Evolutionary conservation across 2,329 filamentous ascomycete genomes (phyloP), one percentile per base, ranked within the genome.

Genomic region (Neopestalotiopsis sp.): DNA sequence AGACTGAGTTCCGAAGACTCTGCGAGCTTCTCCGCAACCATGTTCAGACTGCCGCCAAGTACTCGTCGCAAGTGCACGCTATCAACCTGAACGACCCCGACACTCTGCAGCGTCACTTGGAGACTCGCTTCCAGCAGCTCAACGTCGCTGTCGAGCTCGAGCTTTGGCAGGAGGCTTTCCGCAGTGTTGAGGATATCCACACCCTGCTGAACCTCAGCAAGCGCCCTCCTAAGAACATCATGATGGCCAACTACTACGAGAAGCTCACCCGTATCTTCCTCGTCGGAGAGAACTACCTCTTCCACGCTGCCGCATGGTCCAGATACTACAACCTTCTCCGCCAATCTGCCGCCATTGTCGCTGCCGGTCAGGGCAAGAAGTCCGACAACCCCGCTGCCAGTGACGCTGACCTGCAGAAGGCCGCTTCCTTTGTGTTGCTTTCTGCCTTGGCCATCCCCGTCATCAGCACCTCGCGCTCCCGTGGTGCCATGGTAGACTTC

Each of bases 201-300:
- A 98, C 95, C 65, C 90, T 99, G 67, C 90, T 99, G 74, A 98
- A 92, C 85, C 89, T 98, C 75, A 98, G 95, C 91, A 98, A 98
- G 89, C 93, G 96, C 68, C 95, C 95, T 52, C 92, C 96, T 67
- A 98, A 98, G 91, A 98, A 98, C 81, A 88, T 98, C 79, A 98
- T 99, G 96, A 99, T 99, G 96, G 96, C 96, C 84, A 99, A 98
- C 86, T 99, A 99, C 88, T 99, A 98, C 83, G 96, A 99, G 88
- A 98, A 98, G 86, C 91, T 99, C 69, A 98, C 96, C 56, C 91
- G 95, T 73, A 99, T 99, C 81, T 99, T 99, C 88, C 90, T 99
- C 72, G 96, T 98, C 74, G 97, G 95, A 81, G 96, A 98, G 85
- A 99, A 99, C 87, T 98, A 98, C 81, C 91, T 99, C 60, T 99